A percentile compares a stretch with the other conserved stretches of the same genome.
phyloP scores from a whole-genome alignment of 2,329 filamentous ascomycete species.

The Fusarium sp. region DNA sequence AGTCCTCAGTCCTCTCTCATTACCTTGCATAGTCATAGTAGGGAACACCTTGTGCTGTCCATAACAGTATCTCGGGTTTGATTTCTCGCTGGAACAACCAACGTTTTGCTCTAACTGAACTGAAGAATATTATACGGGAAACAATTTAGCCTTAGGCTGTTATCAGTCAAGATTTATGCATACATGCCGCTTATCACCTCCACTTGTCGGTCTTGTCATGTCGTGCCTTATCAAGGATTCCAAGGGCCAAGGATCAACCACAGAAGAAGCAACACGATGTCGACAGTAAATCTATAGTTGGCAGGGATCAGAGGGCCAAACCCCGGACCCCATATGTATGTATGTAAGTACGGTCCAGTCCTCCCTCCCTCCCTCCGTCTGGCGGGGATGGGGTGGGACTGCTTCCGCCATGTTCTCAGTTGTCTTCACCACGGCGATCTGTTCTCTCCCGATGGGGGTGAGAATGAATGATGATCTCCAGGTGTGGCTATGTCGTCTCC shows the following conservation, averaged over 20 bases:
- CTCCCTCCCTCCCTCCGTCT: background rate
- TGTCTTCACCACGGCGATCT: constrained; percentile 10
- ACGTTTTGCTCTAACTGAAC: background rate
- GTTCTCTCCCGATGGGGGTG: constrained; percentile 6
- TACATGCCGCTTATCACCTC: constrained; percentile 4
- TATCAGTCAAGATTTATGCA: constrained; percentile 11
- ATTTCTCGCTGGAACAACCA: background rate
- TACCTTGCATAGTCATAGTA: background rate
- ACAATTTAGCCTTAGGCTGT: background rate
- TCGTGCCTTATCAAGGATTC: constrained; percentile 2
- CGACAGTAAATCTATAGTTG: constrained; percentile 7
- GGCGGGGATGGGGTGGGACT: constrained; percentile 21
- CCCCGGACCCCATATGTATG: constrained; percentile 19
- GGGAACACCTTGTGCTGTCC: background rate
- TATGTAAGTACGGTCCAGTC: constrained; percentile 3
- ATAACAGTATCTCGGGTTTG: background rate
- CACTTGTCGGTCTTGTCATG: constrained; percentile 4
- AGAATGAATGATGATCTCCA: background rate
- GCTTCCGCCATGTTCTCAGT: constrained; percentile 15
- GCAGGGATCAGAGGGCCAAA: constrained; percentile 16
- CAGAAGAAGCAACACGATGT: background rate
- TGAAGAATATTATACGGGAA: too few species aligned
- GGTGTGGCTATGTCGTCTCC: background rate
- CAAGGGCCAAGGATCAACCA: constrained; percentile 3
- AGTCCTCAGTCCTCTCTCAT: background rate